Evolutionary conservation across 805 yeast species (phyloP).

Genomic region (Debaryomyces prosopidis): DNA sequence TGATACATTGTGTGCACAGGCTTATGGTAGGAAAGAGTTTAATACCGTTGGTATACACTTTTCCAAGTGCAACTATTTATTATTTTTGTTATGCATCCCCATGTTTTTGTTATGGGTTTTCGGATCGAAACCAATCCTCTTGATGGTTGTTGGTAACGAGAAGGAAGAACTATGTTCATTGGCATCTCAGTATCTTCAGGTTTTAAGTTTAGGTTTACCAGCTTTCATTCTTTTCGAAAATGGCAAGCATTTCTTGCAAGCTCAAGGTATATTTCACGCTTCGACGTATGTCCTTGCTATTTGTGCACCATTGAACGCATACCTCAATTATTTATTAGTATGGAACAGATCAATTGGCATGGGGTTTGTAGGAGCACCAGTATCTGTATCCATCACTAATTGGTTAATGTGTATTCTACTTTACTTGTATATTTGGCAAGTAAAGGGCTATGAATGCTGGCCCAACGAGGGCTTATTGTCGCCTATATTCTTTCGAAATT

Average conservation of each 20-base stretch:
- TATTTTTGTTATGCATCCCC: constrained; percentile 51
- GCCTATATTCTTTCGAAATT: constrained; percentile 43
- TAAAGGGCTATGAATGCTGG: constrained; percentile 49
- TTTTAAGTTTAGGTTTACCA: constrained; percentile 66
- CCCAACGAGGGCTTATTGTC: constrained; percentile 30
- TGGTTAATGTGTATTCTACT: constrained; percentile 68
- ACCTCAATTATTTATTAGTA: constrained; percentile 67
- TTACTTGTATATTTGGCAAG: constrained; percentile 43
- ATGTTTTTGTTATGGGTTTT: constrained; percentile 62
- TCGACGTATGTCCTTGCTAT: constrained; percentile 68
- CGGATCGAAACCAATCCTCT: constrained; percentile 51
- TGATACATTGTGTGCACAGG: constrained; percentile 78
- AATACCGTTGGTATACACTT: constrained; percentile 68
- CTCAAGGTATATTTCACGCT: constrained; percentile 80
- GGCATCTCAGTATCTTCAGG: constrained; percentile 59
- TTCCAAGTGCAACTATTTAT: constrained; percentile 63
- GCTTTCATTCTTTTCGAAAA: constrained; percentile 73
- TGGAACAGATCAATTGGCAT: constrained; percentile 57
- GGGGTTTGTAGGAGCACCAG: constrained; percentile 78
- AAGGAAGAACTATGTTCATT: constrained; percentile 30
- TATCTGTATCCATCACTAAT: constrained; percentile 69
- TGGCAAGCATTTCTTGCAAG: constrained; percentile 70
- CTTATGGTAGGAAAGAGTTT: constrained; percentile 67
- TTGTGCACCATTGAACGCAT: constrained; percentile 74
- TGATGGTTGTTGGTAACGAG: constrained; percentile 23